phyloP scores from a whole-genome alignment of 441 rosid species.

The Aleurites moluccanus region DNA sequence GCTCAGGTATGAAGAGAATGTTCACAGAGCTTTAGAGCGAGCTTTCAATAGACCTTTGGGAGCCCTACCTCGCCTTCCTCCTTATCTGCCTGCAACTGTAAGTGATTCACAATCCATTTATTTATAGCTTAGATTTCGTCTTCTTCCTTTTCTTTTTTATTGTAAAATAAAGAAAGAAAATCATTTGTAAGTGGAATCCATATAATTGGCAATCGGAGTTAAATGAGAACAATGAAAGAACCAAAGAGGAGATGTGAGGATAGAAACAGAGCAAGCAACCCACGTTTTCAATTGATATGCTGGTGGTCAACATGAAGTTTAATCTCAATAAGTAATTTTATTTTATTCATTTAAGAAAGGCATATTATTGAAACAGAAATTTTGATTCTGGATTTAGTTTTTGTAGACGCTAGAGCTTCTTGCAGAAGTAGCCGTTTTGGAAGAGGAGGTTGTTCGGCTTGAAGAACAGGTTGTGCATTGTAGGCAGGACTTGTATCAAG shows the following conservation, averaged over 20 bases:
- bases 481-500: constrained; percentile 71
- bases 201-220: background rate
- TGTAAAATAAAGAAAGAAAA: background rate
- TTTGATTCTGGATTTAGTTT: constrained; percentile 28
- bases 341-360: background rate
- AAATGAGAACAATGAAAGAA: background rate
- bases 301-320: background rate
- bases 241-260: background rate
- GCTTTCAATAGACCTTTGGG: constrained; percentile 86
- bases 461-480: constrained; percentile 77
- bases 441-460: constrained; percentile 83
- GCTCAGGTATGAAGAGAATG: constrained; percentile 77
- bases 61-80: constrained; percentile 92
- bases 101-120: constrained; percentile 30
- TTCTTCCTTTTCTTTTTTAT: background rate
- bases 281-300: background rate
- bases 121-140: background rate
- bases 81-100: constrained; percentile 77
- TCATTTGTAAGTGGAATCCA: background rate
- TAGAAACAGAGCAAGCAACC: background rate
- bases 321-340: too few relatives aligned
- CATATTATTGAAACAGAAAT: background rate
- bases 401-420: constrained; percentile 77
- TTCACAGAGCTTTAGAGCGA: constrained; percentile 84
- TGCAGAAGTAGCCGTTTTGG: constrained; percentile 93